phyloP scores from a whole-genome alignment of 1,139 yeast genomes.

The Lodderomyces theae region DNA sequence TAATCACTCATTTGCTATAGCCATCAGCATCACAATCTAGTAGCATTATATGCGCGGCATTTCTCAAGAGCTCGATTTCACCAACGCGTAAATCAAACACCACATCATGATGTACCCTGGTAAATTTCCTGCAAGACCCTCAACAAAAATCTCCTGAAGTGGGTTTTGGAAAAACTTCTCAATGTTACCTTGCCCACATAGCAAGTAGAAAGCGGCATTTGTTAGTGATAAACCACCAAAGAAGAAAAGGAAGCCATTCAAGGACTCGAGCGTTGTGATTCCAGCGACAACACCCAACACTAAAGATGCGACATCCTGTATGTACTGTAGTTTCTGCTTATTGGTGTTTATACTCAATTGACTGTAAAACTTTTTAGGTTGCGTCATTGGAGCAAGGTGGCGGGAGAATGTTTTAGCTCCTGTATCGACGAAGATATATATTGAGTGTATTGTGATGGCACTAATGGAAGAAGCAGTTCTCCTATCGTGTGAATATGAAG shows the following conservation, averaged over 20 bases:
- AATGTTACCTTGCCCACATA: conserved; percentile 45
- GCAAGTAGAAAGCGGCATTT: conserved; percentile 38
- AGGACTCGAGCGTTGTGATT: conserved; percentile 63
- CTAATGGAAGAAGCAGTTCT: too few relatives aligned
- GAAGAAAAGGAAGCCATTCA: conserved; percentile 61
- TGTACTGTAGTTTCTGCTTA: conserved; percentile 43
- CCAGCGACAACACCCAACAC: conserved; percentile 74
- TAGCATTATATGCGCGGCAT: neutral
- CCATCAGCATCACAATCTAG: neutral
- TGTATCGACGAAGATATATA: too few relatives aligned
- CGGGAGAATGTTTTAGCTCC: neutral
- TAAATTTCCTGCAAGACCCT: conserved; percentile 54
- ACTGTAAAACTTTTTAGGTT: conserved; percentile 10
- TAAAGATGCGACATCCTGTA: conserved; percentile 66
- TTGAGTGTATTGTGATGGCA: too few relatives aligned
- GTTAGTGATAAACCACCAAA: conserved; percentile 45
- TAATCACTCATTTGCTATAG: too few relatives aligned
- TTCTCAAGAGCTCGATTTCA: conserved; percentile 22
- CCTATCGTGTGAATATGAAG: too few relatives aligned
- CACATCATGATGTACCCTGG: conserved; percentile 81
- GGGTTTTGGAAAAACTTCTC: conserved; percentile 51
- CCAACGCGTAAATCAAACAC: conserved; percentile 76
- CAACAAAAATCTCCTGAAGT: conserved; percentile 52
- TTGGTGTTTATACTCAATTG: conserved; percentile 33
- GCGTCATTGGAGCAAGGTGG: neutral